Conservation (phyloP, 1,284 basidiomycete genomes). For the Heterobasidion parviporum region DNA sequence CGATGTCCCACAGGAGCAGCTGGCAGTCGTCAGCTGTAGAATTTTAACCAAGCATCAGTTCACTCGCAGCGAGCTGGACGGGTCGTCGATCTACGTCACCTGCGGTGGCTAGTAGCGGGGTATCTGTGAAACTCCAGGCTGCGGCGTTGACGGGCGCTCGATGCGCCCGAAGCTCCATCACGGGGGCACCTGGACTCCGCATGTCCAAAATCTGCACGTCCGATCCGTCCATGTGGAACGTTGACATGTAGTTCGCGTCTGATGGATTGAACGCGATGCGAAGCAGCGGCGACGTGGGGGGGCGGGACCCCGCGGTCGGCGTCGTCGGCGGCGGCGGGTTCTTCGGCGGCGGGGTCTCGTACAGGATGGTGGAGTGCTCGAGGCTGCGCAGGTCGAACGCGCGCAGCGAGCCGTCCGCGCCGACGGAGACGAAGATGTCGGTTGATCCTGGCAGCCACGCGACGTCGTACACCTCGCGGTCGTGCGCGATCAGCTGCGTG, state of each 20-base stretch:
- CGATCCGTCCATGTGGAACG: constrained; percentile 83
- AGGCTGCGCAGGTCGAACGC: constrained; percentile 95
- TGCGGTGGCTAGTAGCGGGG: constrained; percentile 77
- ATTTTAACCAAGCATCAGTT: not conserved
- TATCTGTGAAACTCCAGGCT: constrained; percentile 80
- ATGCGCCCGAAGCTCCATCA: constrained; percentile 84
- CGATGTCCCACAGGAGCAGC: constrained; percentile 83
- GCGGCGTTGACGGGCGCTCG: constrained; percentile 72
- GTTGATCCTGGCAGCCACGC: constrained; percentile 98
- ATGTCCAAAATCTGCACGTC: constrained; percentile 91
- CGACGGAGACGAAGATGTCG: constrained; percentile 97
- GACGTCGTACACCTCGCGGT: constrained; percentile 95
- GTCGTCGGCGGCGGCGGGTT: constrained; percentile 55
- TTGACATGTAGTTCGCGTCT: constrained; percentile 89
- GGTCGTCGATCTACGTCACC: constrained; percentile 34
- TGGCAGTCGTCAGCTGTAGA: constrained; percentile 83
- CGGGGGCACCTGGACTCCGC: constrained; percentile 88
- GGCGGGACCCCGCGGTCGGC: constrained; percentile 50
- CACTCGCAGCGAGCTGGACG: constrained; percentile 4
- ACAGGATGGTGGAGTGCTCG: constrained; percentile 97
- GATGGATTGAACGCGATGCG: constrained; percentile 83
- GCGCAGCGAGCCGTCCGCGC: constrained; percentile 92
- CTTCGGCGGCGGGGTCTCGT: constrained; percentile 85
- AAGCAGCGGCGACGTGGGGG: constrained; percentile 73
- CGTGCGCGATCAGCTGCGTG: constrained; percentile 97